Evolutionary conservation across 306 rosid species (phyloP).

Genomic region (Amphicarpaea edgeworthii): DNA sequence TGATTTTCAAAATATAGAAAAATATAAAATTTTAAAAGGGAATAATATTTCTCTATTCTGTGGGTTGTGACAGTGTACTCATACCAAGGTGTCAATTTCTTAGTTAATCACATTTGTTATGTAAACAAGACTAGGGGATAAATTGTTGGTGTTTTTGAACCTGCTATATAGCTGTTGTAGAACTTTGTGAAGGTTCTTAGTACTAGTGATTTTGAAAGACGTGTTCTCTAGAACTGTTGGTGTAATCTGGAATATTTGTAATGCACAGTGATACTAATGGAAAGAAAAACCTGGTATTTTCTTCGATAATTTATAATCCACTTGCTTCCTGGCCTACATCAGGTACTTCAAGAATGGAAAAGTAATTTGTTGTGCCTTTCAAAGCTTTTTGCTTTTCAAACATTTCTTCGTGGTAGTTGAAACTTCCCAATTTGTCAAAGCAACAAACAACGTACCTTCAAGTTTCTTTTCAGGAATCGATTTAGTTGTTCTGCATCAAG

Average conservation of each 20-base stretch:
- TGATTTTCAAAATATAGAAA: neutral
- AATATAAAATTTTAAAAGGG: neutral
- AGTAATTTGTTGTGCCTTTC: neutral
- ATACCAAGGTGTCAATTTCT: neutral
- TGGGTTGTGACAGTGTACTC: slow-evolving; percentile 5
- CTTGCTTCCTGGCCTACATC: neutral
- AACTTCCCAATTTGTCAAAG: neutral
- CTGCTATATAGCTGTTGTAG: neutral
- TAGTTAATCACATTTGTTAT: neutral
- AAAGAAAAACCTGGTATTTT: slow-evolving; percentile 7
- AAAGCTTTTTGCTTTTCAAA: neutral
- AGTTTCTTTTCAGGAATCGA: neutral
- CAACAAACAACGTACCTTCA: neutral
- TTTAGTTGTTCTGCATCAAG: neutral
- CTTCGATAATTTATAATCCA: neutral
- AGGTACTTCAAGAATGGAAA: neutral
- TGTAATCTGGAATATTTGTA: slow-evolving; percentile 6
- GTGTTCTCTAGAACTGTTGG: neutral
- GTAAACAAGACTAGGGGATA: neutral
- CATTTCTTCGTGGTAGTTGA: slow-evolving; percentile 3
- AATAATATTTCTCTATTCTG: neutral
- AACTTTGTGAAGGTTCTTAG: neutral
- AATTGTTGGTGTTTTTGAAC: neutral
- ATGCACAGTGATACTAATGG: neutral
- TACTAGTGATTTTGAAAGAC: neutral